These are phyloP conservation scores for Ascochyta pisi DNA, from an alignment of 2,329 filamentous ascomycete genomes.

Conservation along the genomic window DNA sequence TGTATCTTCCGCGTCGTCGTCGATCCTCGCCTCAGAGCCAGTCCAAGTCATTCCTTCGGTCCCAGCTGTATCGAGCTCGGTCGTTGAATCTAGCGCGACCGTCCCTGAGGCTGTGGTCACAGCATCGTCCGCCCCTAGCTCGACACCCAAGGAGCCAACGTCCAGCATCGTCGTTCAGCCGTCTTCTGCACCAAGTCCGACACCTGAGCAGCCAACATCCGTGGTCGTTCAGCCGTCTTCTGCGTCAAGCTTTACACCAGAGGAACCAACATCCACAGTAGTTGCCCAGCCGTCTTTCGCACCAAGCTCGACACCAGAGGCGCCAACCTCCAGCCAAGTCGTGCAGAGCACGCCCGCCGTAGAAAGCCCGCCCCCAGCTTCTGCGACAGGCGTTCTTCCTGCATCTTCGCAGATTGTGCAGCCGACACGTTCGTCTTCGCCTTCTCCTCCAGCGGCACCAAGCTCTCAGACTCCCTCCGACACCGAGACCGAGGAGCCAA, in stretches of 20 bases:
- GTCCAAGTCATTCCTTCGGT: not conserved
- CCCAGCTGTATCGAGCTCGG: not conserved
- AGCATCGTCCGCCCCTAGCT: not conserved
- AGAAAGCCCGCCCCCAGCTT: not conserved
- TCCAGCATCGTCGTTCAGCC: not conserved
- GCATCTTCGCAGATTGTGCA: constrained; percentile 5
- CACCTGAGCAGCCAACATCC: not conserved
- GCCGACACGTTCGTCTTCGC: constrained; percentile 5
- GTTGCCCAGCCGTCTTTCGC: not conserved
- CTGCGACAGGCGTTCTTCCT: constrained; percentile 1
- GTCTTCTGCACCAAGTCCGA: not conserved
- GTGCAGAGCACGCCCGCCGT: not conserved
- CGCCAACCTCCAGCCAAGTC: not conserved
- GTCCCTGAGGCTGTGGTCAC: constrained; percentile 3
- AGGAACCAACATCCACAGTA: not conserved
- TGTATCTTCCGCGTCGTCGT: constrained; percentile 1
- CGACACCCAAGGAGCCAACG: not conserved
- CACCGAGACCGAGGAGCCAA: constrained; percentile 4
- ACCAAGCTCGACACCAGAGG: not conserved
- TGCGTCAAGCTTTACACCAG: not conserved
- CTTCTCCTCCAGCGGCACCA: constrained; percentile 9
- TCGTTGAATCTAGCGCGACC: not conserved
- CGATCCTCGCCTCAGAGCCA: not conserved
- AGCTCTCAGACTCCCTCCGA: constrained; percentile 18
- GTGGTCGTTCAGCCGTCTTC: not conserved